Percentiles rank a stretch among this genome's conserved stretches.
Conservation (phyloP, 306 rosid species). For the Castanea sativa region DNA sequence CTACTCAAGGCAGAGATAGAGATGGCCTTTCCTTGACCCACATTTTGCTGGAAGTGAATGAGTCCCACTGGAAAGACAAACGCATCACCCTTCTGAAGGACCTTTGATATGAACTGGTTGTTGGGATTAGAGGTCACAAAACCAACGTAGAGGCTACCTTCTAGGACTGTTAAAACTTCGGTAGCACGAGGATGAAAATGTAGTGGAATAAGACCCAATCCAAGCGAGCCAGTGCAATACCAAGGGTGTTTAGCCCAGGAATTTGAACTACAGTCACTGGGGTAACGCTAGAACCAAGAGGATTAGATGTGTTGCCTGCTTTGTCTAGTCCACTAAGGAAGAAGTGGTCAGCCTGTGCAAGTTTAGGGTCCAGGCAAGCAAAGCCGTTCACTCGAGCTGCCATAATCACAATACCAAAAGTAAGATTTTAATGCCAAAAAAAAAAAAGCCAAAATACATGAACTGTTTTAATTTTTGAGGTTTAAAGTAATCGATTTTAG, state of each 20-base stretch:
- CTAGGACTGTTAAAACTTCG: slow-evolving; percentile 14
- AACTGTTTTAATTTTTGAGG: too few relatives aligned
- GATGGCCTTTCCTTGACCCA: slow-evolving; percentile 15
- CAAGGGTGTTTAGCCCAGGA: slow-evolving; percentile 24
- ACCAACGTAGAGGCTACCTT: slow-evolving; percentile 12
- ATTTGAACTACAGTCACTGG: slow-evolving; percentile 21
- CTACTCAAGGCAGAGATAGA: slow-evolving; percentile 19
- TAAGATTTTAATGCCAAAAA: too few relatives aligned
- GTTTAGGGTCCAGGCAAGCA: slow-evolving; percentile 17
- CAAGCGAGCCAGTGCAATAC: slow-evolving; percentile 19
- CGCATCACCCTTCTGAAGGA: slow-evolving; percentile 24
- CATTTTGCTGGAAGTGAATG: slow-evolving; percentile 16
- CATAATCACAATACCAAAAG: not conserved
- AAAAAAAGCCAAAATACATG: too few relatives aligned
- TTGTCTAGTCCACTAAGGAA: slow-evolving; percentile 16
- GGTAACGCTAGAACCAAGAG: slow-evolving; percentile 5
- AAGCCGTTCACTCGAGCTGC: slow-evolving; percentile 11
- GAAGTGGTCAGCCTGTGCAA: slow-evolving; percentile 15
- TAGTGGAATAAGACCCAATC: slow-evolving; percentile 19
- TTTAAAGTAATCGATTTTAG: too few relatives aligned
- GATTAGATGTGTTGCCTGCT: slow-evolving; percentile 22
- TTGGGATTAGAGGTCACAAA: slow-evolving; percentile 24
- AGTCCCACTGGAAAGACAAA: slow-evolving; percentile 25
- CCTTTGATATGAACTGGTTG: slow-evolving; percentile 24
- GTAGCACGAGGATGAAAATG: slow-evolving; percentile 24